These are phyloP conservation scores for Tulasnella sp. DNA, from an alignment of 768 basidiomycete species.

Conservation along the genomic window DNA sequence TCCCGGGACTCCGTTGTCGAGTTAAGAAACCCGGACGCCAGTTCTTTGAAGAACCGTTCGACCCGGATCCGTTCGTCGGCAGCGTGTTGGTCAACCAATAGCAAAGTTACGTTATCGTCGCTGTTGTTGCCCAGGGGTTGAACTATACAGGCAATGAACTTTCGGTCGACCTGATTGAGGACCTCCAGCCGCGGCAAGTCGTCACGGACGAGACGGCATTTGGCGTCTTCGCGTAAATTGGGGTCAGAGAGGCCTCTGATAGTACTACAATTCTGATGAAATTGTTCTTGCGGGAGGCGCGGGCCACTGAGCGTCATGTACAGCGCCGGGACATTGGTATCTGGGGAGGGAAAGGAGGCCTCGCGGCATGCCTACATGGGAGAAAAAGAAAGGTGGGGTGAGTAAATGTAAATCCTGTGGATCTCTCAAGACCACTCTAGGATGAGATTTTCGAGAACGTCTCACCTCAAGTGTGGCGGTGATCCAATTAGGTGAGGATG, in stretches of 20 bases:
- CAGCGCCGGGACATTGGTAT: constrained; percentile 37
- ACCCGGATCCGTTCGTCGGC: constrained; percentile 95
- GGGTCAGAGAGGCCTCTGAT: not conserved
- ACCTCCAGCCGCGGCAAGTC: constrained; percentile 49
- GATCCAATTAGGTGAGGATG: not conserved
- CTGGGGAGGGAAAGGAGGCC: constrained; percentile 18
- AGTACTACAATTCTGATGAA: not conserved
- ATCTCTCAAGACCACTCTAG: too few relatives aligned
- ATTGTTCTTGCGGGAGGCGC: too few relatives aligned
- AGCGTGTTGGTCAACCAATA: constrained; percentile 94
- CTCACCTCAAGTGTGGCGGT: constrained; percentile 6
- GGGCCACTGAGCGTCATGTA: not conserved
- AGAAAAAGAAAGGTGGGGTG: not conserved
- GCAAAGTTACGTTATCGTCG: constrained; percentile 30
- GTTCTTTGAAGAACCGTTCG: constrained; percentile 60
- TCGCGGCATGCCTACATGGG: not conserved
- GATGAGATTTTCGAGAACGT: too few relatives aligned
- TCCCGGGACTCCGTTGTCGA: not conserved
- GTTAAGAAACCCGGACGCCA: not conserved
- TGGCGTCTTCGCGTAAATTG: not conserved
- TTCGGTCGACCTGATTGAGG: constrained; percentile 78
- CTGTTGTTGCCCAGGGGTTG: constrained; percentile 21
- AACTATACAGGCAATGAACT: constrained; percentile 75
- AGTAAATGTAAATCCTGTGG: not conserved
- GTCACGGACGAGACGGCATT: constrained; percentile 33